Conservation (phyloP, 305 asterid genomes). For the Solanum aculeatissimum region DNA sequence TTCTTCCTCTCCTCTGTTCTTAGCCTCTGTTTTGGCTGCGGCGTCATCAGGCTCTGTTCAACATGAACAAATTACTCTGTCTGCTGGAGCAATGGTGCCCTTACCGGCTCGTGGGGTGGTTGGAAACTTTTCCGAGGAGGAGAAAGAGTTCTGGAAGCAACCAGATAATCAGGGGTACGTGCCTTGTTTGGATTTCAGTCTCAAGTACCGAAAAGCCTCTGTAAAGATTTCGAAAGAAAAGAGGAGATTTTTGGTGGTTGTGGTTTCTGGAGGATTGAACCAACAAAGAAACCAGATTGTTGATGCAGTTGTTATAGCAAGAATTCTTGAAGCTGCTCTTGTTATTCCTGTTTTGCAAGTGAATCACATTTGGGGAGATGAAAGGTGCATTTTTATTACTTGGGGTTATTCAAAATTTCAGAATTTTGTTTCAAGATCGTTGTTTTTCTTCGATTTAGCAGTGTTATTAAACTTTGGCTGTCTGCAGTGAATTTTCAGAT, state of each 20-base stretch:
- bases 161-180: slow-evolving; percentile 42
- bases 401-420: no score
- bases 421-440: no score
- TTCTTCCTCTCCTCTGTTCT: background rate
- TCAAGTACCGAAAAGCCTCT: slow-evolving; percentile 36
- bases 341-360: slow-evolving; percentile 56
- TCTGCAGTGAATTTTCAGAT: slow-evolving; percentile 52
- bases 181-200: slow-evolving; percentile 52
- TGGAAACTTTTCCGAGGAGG: slow-evolving; percentile 19
- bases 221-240: slow-evolving; percentile 28
- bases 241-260: slow-evolving; percentile 47
- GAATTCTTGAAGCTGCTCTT: slow-evolving; percentile 47
- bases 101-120: slow-evolving; percentile 27
- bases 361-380: slow-evolving; percentile 59
- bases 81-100: slow-evolving; percentile 29
- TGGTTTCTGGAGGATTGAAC: slow-evolving; percentile 65
- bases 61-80: background rate
- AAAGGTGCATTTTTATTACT: background rate
- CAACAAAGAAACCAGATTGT: slow-evolving; percentile 66
- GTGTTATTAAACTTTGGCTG: background rate
- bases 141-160: slow-evolving; percentile 48
- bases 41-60: slow-evolving; percentile 4
- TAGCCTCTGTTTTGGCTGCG: background rate
- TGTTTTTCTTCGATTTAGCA: background rate
- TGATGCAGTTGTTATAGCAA: slow-evolving; percentile 51